Conservation (phyloP, 139 green algal genomes). For the Chlorella sorokiniana region DNA sequence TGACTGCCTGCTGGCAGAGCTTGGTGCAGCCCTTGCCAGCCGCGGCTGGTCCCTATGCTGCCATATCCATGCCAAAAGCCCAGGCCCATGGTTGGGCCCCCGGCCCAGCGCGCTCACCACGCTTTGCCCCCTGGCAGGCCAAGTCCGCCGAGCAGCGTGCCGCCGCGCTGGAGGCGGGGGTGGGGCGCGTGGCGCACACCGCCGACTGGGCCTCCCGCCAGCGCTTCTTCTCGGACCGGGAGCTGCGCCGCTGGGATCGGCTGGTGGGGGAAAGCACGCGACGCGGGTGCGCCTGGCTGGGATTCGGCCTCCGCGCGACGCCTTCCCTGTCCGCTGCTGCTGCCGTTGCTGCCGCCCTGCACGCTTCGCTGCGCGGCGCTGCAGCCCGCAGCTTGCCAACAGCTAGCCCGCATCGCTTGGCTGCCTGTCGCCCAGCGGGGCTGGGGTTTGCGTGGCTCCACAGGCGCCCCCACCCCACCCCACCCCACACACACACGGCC, state of each 20-base stretch:
- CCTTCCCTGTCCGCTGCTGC: neutral
- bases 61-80: too few relatives aligned
- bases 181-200: conserved; percentile 15
- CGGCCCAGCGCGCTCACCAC: too few relatives aligned
- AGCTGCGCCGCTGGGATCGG: conserved; percentile 42
- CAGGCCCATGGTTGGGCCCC: too few relatives aligned
- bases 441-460: too few relatives aligned
- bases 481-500: too few relatives aligned
- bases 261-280: conserved; percentile 49
- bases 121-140: neutral
- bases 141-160: neutral
- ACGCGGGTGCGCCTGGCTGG: neutral
- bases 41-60: neutral
- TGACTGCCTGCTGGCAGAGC: neutral
- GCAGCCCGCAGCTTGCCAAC: too few relatives aligned
- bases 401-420: too few relatives aligned
- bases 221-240: conserved; percentile 3
- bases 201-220: conserved; percentile 2
- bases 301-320: neutral
- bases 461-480: too few relatives aligned
- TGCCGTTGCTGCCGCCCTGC: neutral
- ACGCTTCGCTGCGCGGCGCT: too few relatives aligned
- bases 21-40: neutral
- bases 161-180: conserved; percentile 15
- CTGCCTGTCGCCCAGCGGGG: too few relatives aligned